Evolutionary conservation across 192 early-diverging fungal genomes (phyloP).

Genomic region (Phycomyces nitens): DNA sequence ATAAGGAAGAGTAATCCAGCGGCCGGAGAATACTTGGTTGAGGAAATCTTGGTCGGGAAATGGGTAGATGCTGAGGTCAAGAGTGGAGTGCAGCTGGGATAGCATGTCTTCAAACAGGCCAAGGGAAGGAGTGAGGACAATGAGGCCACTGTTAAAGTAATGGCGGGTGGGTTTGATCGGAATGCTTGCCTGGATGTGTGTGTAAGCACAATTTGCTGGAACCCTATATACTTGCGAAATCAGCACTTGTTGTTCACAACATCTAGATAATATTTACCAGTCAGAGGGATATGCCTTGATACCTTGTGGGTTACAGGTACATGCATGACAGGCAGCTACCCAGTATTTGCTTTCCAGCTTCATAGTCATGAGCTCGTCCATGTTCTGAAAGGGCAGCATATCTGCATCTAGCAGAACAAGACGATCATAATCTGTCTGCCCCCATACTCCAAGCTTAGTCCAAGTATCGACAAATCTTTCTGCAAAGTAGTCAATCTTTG

Average conservation of each 20-base stretch:
- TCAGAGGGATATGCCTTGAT: constrained; percentile 35
- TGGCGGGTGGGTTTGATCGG: constrained; percentile 3
- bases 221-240: background rate
- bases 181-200: constrained; percentile 3
- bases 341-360: constrained; percentile 21
- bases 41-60: constrained; percentile 55
- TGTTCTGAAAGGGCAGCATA: constrained; percentile 56
- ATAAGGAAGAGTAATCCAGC: constrained; percentile 43
- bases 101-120: constrained; percentile 30
- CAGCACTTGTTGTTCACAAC: too few species aligned
- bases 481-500: constrained; percentile 17
- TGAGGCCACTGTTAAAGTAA: constrained; percentile 52
- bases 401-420: constrained; percentile 72
- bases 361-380: constrained; percentile 64
- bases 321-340: constrained; percentile 45
- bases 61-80: constrained; percentile 19
- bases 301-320: constrained; percentile 44
- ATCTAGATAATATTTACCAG: too few species aligned
- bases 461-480: constrained; percentile 34
- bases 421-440: constrained; percentile 48
- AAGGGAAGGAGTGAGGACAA: constrained; percentile 38
- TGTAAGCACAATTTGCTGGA: constrained; percentile 39
- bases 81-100: constrained; percentile 8
- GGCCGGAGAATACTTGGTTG: constrained; percentile 39
- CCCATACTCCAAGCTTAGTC: constrained; percentile 71